These are phyloP conservation scores for Penicillium longicatenatum DNA, from an alignment of 495 filamentous ascomycete species.

Conservation along the genomic window DNA sequence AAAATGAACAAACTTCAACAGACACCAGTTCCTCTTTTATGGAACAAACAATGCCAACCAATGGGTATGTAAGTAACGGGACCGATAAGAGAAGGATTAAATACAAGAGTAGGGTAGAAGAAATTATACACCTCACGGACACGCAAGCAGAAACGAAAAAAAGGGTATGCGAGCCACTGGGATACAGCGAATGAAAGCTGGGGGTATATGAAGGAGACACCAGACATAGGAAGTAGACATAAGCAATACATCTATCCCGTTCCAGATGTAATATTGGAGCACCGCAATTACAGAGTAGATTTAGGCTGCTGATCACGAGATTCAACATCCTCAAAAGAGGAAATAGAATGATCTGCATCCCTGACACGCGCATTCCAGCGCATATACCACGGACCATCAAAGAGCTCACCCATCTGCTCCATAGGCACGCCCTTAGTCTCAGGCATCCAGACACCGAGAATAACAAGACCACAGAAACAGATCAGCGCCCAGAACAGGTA, in stretches of 20 bases:
- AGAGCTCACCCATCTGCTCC: slow-evolving; percentile 49
- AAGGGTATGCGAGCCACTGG: background rate
- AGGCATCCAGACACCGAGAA: slow-evolving; percentile 50
- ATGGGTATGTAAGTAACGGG: background rate
- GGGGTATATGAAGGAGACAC: background rate
- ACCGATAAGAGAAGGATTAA: background rate
- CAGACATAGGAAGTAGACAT: no score
- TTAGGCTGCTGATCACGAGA: slow-evolving; percentile 3
- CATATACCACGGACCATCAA: slow-evolving; percentile 46
- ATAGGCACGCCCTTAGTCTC: slow-evolving; percentile 50
- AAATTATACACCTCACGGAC: background rate
- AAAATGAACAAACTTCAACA: background rate
- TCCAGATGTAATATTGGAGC: background rate
- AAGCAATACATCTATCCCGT: no score
- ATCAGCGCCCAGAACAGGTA: slow-evolving; percentile 50
- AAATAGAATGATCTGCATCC: slow-evolving; percentile 9
- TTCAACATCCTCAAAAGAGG: slow-evolving; percentile 2
- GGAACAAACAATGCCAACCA: background rate
- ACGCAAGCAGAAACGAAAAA: background rate
- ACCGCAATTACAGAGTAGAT: background rate
- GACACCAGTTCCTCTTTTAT: background rate
- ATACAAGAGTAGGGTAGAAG: background rate
- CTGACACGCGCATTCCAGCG: slow-evolving; percentile 39
- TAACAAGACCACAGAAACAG: slow-evolving; percentile 40
- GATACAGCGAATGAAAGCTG: background rate